These are phyloP conservation scores for Ganoderma leucocontextum DNA, from an alignment of 1,284 basidiomycete genomes.

Conservation along the genomic window DNA sequence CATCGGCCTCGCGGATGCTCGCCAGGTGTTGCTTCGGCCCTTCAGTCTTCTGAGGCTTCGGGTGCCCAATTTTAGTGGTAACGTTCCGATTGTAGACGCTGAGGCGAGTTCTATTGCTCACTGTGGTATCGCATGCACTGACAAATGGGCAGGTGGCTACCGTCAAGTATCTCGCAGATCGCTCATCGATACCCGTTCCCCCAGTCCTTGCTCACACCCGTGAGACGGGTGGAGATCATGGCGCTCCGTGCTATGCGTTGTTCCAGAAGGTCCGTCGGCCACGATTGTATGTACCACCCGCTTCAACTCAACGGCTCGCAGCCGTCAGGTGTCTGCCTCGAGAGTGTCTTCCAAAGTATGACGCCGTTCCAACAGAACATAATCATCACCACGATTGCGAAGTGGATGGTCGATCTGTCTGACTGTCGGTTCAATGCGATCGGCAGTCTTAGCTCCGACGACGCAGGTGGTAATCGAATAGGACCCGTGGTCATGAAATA, in stretches of 20 bases:
- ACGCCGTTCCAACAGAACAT: constrained; percentile 36
- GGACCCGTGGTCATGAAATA: constrained; percentile 40
- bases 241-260: constrained; percentile 36
- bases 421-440: constrained; percentile 39
- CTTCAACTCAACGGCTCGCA: constrained; percentile 14
- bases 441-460: constrained; percentile 38
- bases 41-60: no score
- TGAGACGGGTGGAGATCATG: constrained; percentile 19
- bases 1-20: constrained; percentile 36
- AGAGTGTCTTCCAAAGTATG: constrained; percentile 39
- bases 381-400: constrained; percentile 41
- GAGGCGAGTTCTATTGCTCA: constrained; percentile 34
- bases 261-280: constrained; percentile 38
- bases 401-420: constrained; percentile 42
- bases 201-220: constrained; percentile 34
- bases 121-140: background rate
- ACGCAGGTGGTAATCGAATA: constrained; percentile 28
- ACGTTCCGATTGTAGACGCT: constrained; percentile 38
- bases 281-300: background rate
- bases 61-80: constrained; percentile 33
- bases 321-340: constrained; percentile 41
- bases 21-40: constrained; percentile 36
- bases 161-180: constrained; percentile 38
- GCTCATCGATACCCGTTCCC: constrained; percentile 41
- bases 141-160: constrained; percentile 40